phyloP scores from a whole-genome alignment of 768 basidiomycete genomes.

The Amanita molliuscula region DNA sequence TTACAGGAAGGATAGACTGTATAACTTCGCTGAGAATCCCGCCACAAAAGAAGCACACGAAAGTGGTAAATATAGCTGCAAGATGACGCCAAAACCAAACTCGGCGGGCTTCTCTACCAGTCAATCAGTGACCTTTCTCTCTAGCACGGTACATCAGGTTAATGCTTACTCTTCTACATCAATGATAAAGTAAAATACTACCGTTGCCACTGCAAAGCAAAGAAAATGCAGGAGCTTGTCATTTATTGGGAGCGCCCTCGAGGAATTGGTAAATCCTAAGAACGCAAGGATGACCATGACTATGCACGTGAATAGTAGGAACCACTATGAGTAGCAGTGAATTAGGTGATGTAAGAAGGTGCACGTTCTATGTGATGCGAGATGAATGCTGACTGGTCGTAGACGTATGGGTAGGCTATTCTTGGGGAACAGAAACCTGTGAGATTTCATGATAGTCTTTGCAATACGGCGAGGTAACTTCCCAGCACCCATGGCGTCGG shows the following conservation, averaged over 20 bases:
- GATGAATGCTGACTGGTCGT: constrained; percentile 42
- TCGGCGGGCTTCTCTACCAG: constrained; percentile 55
- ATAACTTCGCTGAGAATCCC: constrained; percentile 77
- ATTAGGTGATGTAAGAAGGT: background rate
- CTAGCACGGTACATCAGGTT: no score
- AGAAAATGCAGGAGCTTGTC: constrained; percentile 76
- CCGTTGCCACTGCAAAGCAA: constrained; percentile 67
- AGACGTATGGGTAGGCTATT: constrained; percentile 64
- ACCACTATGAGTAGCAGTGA: constrained; percentile 46
- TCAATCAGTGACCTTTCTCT: background rate
- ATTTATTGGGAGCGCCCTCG: constrained; percentile 55
- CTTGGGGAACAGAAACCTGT: constrained; percentile 42
- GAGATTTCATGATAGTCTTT: constrained; percentile 65
- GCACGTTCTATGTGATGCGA: background rate
- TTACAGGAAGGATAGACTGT: constrained; percentile 66
- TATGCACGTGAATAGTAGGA: constrained; percentile 56
- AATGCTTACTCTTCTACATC: constrained; percentile 76
- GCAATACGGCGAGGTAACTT: constrained; percentile 33
- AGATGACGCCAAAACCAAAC: constrained; percentile 85
- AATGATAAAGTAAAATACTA: constrained; percentile 78
- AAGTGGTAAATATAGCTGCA: constrained; percentile 52
- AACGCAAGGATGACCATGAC: constrained; percentile 65
- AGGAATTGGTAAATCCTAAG: constrained; percentile 68
- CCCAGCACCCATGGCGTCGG: constrained; percentile 14
- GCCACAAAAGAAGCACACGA: constrained; percentile 72